These are phyloP conservation scores for Apophysomyces variabilis DNA, from an alignment of 371 early-diverging fungal species.

Conservation along the genomic window DNA sequence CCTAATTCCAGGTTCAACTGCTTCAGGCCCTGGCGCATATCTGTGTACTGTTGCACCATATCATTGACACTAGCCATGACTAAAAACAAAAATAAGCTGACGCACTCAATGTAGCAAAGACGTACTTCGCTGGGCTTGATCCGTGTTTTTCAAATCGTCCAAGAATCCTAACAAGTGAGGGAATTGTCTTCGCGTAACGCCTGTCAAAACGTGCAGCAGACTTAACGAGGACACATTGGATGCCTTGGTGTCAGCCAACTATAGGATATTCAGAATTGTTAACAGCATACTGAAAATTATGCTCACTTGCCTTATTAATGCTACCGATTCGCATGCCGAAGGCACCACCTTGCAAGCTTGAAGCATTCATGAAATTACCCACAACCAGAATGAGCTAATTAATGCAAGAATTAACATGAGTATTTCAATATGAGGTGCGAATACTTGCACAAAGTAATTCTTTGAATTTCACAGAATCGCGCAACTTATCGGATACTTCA, in stretches of 20 bases:
- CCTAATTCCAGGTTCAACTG: conserved; percentile 32
- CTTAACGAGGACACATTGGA: conserved; percentile 42
- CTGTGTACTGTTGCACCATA: conserved; percentile 43
- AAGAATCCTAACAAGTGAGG: conserved; percentile 45
- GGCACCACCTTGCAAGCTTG: conserved; percentile 61
- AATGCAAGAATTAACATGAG: too few species aligned
- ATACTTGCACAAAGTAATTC: conserved; percentile 51
- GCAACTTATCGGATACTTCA: conserved; percentile 50
- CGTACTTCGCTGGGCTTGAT: conserved; percentile 48
- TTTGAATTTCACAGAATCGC: conserved; percentile 42
- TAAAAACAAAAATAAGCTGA: conserved; percentile 4
- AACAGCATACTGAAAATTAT: neutral
- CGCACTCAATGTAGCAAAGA: neutral
- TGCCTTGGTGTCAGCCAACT: conserved; percentile 60
- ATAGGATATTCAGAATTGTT: neutral
- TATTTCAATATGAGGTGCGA: conserved; percentile 18
- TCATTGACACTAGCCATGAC: conserved; percentile 43
- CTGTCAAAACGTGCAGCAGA: conserved; percentile 52
- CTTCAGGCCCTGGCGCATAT: conserved; percentile 38
- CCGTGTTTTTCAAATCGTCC: conserved; percentile 45
- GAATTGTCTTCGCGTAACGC: conserved; percentile 53
- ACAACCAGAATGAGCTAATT: conserved; percentile 56
- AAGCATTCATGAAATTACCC: conserved; percentile 68
- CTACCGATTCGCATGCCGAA: conserved; percentile 60
- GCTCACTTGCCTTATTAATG: conserved; percentile 51